Percentiles rank a stretch among this genome's conserved stretches.
Evolutionary conservation across 2,329 filamentous ascomycete species (phyloP).

Genomic region (Scedosporium aurantiacum): DNA sequence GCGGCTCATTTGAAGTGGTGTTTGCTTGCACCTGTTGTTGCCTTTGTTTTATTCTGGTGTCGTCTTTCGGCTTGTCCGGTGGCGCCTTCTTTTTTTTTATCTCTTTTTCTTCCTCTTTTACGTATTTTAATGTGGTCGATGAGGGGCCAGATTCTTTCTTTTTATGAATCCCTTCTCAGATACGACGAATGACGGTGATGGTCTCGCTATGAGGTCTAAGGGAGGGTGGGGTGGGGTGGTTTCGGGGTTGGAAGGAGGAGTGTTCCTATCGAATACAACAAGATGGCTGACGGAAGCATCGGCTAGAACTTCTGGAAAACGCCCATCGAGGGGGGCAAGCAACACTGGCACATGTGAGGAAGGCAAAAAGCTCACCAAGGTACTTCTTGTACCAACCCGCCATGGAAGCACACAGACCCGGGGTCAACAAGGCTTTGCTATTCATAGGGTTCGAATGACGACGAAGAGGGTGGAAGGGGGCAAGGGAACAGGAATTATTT

Average conservation of each 20-base stretch:
- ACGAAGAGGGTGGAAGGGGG: background rate
- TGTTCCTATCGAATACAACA: background rate
- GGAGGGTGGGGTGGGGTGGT: background rate
- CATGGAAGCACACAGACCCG: background rate
- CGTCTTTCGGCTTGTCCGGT: too few species aligned
- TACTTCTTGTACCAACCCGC: background rate
- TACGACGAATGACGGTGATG: background rate
- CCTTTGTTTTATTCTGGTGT: too few species aligned
- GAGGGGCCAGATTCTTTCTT: background rate
- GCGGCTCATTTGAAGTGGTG: too few species aligned
- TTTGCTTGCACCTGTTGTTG: too few species aligned
- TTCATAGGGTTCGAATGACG: background rate
- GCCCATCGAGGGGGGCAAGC: background rate
- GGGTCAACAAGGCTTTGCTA: too few species aligned
- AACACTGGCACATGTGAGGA: background rate
- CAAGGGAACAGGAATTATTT: background rate
- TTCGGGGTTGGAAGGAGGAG: background rate
- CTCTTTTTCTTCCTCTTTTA: background rate
- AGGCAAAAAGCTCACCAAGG: background rate
- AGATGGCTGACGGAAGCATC: background rate
- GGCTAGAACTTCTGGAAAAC: background rate
- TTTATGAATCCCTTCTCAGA: background rate
- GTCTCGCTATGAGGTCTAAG: background rate
- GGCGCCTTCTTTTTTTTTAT: background rate
- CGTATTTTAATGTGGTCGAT: background rate